Conservation (phyloP, 2,329 filamentous ascomycete species). For the Sporothrix pallida region DNA sequence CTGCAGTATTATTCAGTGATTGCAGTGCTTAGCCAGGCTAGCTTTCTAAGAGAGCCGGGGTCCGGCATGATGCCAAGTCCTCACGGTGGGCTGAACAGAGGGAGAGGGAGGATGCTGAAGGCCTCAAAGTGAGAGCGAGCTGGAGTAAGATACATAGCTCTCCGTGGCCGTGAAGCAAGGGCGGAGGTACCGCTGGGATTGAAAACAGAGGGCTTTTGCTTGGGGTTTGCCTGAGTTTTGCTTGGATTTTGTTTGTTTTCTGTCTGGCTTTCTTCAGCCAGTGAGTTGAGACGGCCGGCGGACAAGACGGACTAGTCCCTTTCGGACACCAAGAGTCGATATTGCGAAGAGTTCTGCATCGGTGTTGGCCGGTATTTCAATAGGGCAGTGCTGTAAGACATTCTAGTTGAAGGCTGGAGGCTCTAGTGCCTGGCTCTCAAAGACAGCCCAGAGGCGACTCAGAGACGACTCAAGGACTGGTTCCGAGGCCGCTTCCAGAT, state of each 20-base stretch:
- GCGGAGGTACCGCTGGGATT: neutral
- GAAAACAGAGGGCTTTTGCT: no score
- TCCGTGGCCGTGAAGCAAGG: neutral
- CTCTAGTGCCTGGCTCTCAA: no score
- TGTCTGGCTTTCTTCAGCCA: neutral
- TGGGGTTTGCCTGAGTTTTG: no score
- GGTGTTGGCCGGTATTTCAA: neutral
- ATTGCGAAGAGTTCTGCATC: neutral
- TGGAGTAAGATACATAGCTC: neutral
- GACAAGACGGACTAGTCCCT: neutral
- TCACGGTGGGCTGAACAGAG: neutral
- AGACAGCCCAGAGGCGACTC: neutral
- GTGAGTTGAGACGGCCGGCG: neutral
- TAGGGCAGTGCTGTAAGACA: slow-evolving; percentile 21
- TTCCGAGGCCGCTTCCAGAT: neutral
- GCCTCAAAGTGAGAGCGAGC: neutral
- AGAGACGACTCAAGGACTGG: neutral
- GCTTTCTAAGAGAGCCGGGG: neutral
- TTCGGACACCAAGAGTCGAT: slow-evolving; percentile 5
- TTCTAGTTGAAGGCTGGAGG: neutral
- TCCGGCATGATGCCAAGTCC: neutral
- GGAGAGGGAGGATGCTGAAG: neutral
- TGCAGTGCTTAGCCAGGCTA: neutral
- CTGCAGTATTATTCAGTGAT: neutral
- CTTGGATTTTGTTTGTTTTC: neutral